Evolutionary conservation across 352 stramenopile genomes (phyloP).

Genomic region (Pythium angustatum): DNA sequence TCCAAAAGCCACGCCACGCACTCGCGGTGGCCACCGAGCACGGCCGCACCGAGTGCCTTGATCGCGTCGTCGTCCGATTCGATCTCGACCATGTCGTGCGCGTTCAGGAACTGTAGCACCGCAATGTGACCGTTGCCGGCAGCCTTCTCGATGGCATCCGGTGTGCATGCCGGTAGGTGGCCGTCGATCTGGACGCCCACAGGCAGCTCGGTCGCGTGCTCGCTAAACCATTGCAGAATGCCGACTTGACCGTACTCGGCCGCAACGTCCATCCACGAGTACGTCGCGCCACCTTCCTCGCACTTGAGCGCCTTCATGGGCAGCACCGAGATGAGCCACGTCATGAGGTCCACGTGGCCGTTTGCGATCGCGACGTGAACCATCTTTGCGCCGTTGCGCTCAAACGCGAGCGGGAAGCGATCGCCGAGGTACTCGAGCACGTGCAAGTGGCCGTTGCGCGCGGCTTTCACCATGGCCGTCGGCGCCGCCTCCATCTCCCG

Average conservation of each 20-base stretch:
- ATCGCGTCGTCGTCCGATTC: slow-evolving; percentile 40
- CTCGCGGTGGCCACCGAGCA: slow-evolving; percentile 48
- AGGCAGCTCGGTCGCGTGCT: slow-evolving; percentile 52
- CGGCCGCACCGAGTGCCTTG: slow-evolving; percentile 55
- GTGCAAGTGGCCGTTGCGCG: slow-evolving; percentile 21
- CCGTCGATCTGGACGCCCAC: slow-evolving; percentile 56
- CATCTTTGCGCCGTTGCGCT: slow-evolving; percentile 59
- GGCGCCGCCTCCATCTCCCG: slow-evolving; percentile 18
- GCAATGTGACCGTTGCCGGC: slow-evolving; percentile 64
- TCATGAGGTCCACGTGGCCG: slow-evolving; percentile 52
- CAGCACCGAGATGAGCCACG: slow-evolving; percentile 59
- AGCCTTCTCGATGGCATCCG: slow-evolving; percentile 62
- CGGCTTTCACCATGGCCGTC: slow-evolving; percentile 28
- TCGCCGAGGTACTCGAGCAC: slow-evolving; percentile 45
- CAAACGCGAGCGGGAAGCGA: slow-evolving; percentile 49
- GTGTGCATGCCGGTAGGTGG: slow-evolving; percentile 46
- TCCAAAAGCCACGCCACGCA: slow-evolving; percentile 63
- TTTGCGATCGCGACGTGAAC: slow-evolving; percentile 63
- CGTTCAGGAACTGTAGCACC: slow-evolving; percentile 55
- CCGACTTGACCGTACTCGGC: slow-evolving; percentile 62
- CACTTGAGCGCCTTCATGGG: slow-evolving; percentile 72
- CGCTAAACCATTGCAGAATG: slow-evolving; percentile 70
- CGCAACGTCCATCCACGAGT: slow-evolving; percentile 75
- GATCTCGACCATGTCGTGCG: slow-evolving; percentile 50
- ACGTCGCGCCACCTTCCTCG: slow-evolving; percentile 44